Percentiles rank a stretch among this genome's conserved stretches.
Conservation (phyloP, 495 filamentous ascomycete species). For the Aspergillus bridgeri region DNA sequence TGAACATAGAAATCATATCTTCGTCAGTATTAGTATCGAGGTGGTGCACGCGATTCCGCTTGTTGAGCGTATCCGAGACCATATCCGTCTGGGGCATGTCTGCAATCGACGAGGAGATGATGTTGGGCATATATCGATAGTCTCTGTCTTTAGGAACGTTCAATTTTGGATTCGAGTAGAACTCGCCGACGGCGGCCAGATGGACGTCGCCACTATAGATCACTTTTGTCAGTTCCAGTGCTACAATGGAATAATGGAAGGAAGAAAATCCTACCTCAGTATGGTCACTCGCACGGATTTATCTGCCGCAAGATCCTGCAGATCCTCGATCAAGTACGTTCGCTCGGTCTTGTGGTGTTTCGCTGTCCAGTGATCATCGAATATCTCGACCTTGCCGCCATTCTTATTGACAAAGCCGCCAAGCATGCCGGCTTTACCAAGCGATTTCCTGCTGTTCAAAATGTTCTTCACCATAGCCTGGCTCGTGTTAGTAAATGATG, state of each 20-base stretch:
- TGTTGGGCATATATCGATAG: constrained; percentile 87
- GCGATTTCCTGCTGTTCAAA: constrained; percentile 82
- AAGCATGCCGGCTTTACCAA: constrained; percentile 78
- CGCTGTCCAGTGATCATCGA: constrained; percentile 98
- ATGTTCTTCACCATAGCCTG: constrained; percentile 65
- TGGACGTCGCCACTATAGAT: constrained; percentile 78
- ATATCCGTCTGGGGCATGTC: constrained; percentile 87
- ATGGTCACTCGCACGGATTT: constrained; percentile 91
- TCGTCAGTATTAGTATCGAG: constrained; percentile 73
- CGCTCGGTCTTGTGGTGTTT: constrained; percentile 89
- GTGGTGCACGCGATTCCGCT: constrained; percentile 90
- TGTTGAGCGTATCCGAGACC: constrained; percentile 88
- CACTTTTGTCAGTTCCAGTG: constrained; percentile 3
- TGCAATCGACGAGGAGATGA: constrained; percentile 89
- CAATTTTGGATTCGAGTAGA: constrained; percentile 84
- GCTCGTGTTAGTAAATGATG: constrained; percentile 11
- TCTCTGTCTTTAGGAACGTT: constrained; percentile 77
- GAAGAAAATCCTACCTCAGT: constrained; percentile 51
- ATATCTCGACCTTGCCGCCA: constrained; percentile 88
- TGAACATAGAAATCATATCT: constrained; percentile 91
- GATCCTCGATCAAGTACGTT: constrained; percentile 78
- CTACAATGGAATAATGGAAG: not conserved
- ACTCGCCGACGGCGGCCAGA: constrained; percentile 86
- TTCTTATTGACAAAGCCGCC: constrained; percentile 82
- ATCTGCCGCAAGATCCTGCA: constrained; percentile 86